Evolutionary conservation across 2,329 filamentous ascomycete genomes (phyloP).

Genomic region (Endothia cerciana): DNA sequence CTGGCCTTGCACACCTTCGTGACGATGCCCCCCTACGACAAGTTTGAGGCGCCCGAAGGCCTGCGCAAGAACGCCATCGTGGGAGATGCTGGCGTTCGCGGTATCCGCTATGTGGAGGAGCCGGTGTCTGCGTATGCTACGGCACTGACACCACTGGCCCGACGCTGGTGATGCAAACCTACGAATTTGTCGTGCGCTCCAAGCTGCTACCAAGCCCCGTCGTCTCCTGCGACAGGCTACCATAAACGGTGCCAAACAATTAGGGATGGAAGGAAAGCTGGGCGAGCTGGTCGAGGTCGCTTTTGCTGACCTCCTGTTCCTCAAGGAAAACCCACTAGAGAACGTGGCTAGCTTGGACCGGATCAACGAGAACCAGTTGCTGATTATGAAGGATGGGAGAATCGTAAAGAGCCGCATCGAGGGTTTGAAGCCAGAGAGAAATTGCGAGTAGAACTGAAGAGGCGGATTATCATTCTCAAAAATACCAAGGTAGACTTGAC

Average conservation of each 20-base stretch:
- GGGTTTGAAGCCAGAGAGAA: constrained; percentile 7
- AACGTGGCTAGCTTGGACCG: constrained; percentile 52
- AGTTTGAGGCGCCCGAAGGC: constrained; percentile 14
- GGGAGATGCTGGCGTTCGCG: constrained; percentile 6
- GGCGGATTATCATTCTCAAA: neutral
- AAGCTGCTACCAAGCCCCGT: constrained; percentile 1
- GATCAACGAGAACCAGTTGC: constrained; percentile 47
- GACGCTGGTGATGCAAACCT: constrained; percentile 21
- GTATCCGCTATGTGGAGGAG: constrained; percentile 16
- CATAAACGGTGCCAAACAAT: constrained; percentile 50
- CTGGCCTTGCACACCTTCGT: constrained; percentile 48
- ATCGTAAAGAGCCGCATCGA: constrained; percentile 34
- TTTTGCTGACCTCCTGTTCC: constrained; percentile 52
- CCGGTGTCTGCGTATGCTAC: constrained; percentile 21
- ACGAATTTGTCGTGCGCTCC: constrained; percentile 23
- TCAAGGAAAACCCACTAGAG: constrained; percentile 54
- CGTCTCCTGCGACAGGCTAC: constrained; percentile 29
- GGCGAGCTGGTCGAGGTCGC: constrained; percentile 52
- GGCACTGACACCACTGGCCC: constrained; percentile 20
- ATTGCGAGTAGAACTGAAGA: constrained; percentile 1
- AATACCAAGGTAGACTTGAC: no score
- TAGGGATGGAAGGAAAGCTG: constrained; percentile 47
- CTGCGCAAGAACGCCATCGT: constrained; percentile 22
- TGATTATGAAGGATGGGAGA: constrained; percentile 54
- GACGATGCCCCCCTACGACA: constrained; percentile 33